Evolutionary conservation across 2,329 filamentous ascomycete species (phyloP).

Genomic region (Curvularia sp.): DNA sequence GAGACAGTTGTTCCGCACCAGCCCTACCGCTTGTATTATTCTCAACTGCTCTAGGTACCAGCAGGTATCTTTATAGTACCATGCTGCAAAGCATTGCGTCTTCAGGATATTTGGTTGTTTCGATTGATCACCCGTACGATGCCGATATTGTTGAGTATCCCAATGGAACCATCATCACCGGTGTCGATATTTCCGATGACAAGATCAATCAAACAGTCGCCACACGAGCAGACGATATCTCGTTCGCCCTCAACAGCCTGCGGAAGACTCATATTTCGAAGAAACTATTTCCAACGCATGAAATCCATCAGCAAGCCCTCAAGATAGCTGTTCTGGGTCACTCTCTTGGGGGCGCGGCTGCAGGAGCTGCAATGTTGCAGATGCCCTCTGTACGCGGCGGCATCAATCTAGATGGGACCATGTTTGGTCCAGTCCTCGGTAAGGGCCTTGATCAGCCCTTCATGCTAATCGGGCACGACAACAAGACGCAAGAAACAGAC

Average conservation of each 20-base stretch:
- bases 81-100: constrained; percentile 58
- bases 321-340: constrained; percentile 44
- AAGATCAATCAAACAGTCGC: constrained; percentile 30
- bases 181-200: constrained; percentile 35
- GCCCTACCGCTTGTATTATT: constrained; percentile 51
- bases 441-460: constrained; percentile 29
- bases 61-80: constrained; percentile 54
- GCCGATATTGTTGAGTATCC: constrained; percentile 59
- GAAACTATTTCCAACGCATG: not conserved
- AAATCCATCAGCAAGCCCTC: not conserved
- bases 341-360: constrained; percentile 49
- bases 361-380: constrained; percentile 26
- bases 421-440: constrained; percentile 35
- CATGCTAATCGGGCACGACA: constrained; percentile 38
- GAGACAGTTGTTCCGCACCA: constrained; percentile 1
- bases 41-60: constrained; percentile 56
- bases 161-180: constrained; percentile 46
- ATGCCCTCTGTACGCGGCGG: constrained; percentile 34
- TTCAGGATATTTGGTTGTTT: constrained; percentile 57
- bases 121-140: constrained; percentile 62
- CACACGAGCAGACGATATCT: constrained; percentile 35
- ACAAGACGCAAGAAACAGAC: constrained; percentile 40
- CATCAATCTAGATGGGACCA: constrained; percentile 48
- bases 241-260: constrained; percentile 33
- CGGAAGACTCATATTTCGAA: constrained; percentile 17